Base-by-base conservation (phyloP, 768 basidiomycete species). In the Rhizopogon vinicolor region DNA sequence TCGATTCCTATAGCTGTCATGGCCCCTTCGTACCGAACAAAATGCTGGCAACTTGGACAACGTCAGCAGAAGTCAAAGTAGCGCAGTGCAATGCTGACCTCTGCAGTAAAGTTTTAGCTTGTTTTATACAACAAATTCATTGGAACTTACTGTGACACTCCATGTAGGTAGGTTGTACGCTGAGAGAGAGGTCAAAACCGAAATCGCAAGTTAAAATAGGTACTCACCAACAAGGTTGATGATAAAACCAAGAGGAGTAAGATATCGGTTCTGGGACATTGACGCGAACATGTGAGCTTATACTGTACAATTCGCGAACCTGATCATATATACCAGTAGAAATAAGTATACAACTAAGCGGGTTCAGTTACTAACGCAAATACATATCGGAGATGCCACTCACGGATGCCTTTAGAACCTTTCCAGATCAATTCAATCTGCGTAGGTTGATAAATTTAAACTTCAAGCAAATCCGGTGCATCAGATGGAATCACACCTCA, bases 231-330 rank as follows among this genome's bases (percentile, higher is more conserved):
- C 59, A 0, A 85, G 62, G 55, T 85, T 84, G 44, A 85, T 64
- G 16, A 85, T 77, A 62, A 87, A 86, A 1, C 80, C 82, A 2
- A 86, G 67, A 0, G 84, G 84, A 0, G 81, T 84, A 18, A 86
- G 67, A 60, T 87, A 87, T 25, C 85, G 79, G 60, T 86, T 86
- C 84, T 86, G 25, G 25, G 25, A 25, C 25, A 51, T 35, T 13
- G 42, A 19, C 52, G 31, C 40, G 14, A 18, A 37, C 33, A 22
- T 19, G 5, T 33, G 18, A 48, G 29, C 5, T 31, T 35, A 18
- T 18, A 33, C 9, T 49, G 39, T n/a, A 40, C 31, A n/a, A 22
- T 7, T 22, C 13, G 10, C 9, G n/a, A 25, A 46, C 13, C 6
- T 13, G 9, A 18, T 51, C 7, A 14, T 14, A 51, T 69, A 35